Evolutionary conservation across 768 basidiomycete species (phyloP).

Genomic region (Suillus subaureus): DNA sequence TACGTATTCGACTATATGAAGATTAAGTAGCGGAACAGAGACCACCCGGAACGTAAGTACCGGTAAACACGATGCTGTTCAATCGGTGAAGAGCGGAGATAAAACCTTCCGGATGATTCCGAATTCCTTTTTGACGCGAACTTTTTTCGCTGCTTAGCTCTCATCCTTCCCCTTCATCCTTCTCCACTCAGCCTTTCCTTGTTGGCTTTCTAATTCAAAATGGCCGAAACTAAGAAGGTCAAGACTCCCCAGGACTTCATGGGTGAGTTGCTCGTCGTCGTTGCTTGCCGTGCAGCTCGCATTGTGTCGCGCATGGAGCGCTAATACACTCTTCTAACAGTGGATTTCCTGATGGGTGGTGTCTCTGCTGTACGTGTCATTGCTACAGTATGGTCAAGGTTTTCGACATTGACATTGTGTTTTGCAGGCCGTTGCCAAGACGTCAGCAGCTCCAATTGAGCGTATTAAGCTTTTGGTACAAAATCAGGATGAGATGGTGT

Average conservation of each 20-base stretch:
- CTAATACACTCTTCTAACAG: slow-evolving; percentile 47
- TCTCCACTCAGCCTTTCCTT: slow-evolving; percentile 51
- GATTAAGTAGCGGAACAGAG: neutral
- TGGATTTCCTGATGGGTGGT: slow-evolving; percentile 97
- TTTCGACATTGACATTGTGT: slow-evolving; percentile 21
- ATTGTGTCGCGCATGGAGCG: slow-evolving; percentile 21
- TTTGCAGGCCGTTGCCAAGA: slow-evolving; percentile 93
- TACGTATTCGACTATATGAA: neutral
- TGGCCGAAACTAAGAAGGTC: slow-evolving; percentile 82
- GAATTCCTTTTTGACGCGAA: slow-evolving; percentile 42
- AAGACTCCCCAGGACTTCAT: slow-evolving; percentile 94
- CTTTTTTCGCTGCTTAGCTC: slow-evolving; percentile 49
- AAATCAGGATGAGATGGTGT: slow-evolving; percentile 99
- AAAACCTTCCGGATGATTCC: slow-evolving; percentile 34
- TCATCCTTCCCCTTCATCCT: slow-evolving; percentile 47
- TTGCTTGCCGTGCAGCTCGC: neutral
- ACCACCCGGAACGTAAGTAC: slow-evolving; percentile 14
- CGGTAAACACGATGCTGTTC: slow-evolving; percentile 2
- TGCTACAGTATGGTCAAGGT: neutral
- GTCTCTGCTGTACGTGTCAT: slow-evolving; percentile 74
- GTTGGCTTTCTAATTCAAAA: slow-evolving; percentile 46
- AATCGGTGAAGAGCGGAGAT: slow-evolving; percentile 32
- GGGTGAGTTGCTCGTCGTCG: slow-evolving; percentile 41
- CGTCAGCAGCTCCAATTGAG: slow-evolving; percentile 98
- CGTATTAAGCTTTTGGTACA: slow-evolving; percentile 98